Base-by-base conservation (phyloP, 257 asterid species). In the Nicotiana attenuata region DNA sequence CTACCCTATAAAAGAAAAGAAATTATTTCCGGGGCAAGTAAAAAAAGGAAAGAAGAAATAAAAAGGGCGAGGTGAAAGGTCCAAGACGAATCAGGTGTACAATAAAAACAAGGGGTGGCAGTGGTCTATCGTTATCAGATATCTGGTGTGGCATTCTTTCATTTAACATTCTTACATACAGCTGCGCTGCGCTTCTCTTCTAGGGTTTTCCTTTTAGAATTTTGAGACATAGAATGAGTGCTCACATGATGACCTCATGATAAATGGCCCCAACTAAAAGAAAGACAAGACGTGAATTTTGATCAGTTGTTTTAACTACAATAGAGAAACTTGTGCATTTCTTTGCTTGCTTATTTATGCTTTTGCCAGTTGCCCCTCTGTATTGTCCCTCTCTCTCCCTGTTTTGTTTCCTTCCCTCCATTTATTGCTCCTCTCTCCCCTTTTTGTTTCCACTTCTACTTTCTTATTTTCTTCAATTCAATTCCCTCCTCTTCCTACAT, bases 241-340 rank as follows among this genome's bases (percentile, higher is more conserved):
- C 63, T 47, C 63, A 75, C 80, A 75, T 75, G 64, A 75, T 75
- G 80, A 75, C 52, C 80, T 75, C 80, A 75, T 75, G 80, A 75
- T 75, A 75, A 22, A 68, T 4, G 11, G 7, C 76, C 76, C 75
- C 28, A 16, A 5, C 14, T 11, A 26, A 69, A 16, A 71, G 80
- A 50, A 45, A 45, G 80, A 75, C 80, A 75, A 75, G 45, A 75
- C 64, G 22, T 75, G 50, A 41, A 41, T 41, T 41, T 41, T 41
- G 45, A 75, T 75, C 63, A 24, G 63, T 50, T 50, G 19, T 47
- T 75, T 71, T 24, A 75, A 75, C 80, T 50, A 75, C 63, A 75
- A 75, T 75, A 26, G 64, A 75, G 80, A 75, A 75, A 75, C 80
- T 75, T 75, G 64, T 75, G 80, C 64, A 0, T 22, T 20, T 5